Evolutionary conservation across 1,139 yeast genomes (phyloP), one percentile per base, ranked within the genome.

Genomic region (Nadsonia commutata): DNA sequence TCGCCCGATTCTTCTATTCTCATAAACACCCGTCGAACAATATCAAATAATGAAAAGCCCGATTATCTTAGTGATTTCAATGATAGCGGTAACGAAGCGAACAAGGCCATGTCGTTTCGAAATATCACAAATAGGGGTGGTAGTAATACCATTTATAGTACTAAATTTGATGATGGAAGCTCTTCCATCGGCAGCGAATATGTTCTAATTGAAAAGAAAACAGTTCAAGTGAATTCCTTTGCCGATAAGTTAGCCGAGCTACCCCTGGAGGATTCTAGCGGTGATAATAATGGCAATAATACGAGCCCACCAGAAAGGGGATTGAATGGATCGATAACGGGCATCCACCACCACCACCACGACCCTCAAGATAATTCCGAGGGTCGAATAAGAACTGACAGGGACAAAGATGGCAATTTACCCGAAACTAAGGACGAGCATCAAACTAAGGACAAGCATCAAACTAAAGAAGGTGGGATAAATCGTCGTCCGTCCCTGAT

Each of bases 201-300:
- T 54, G 97, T 90, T 39, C 94, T 90, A 36, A 90, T 90, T 20
- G 97, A 90, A 59, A 88, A 86, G 60, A 72, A 94, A 43, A 85
- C 93, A 0, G 96, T 90, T 3, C 97, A 90, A 59, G 94, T 90
- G 9, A 90, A 90, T 63, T 93, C 95, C 1, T 68, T 90, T 45
- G 97, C 97, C 8, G 97, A 90, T 60, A 94, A 86, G 57, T 66
- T 88, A 45, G 90, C 63, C 20, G 47, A 51, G 39, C 49, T 55
- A 9, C 60, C 61, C 5, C 40, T 38, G 9, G 44, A 45, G 38
- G 42, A 18, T 36, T 33, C 33, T 33, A 40, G 31, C 38, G 20
- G 7, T 11, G 23, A 18, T 38, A 36, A 31, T 21, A 39, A 16
- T 27, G 27, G 31, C 16, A 23, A 16, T 39, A 20, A 40, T 18